Base-by-base conservation (phyloP, 202 grass and related monocot genomes). In the Elaeis oleifera region DNA sequence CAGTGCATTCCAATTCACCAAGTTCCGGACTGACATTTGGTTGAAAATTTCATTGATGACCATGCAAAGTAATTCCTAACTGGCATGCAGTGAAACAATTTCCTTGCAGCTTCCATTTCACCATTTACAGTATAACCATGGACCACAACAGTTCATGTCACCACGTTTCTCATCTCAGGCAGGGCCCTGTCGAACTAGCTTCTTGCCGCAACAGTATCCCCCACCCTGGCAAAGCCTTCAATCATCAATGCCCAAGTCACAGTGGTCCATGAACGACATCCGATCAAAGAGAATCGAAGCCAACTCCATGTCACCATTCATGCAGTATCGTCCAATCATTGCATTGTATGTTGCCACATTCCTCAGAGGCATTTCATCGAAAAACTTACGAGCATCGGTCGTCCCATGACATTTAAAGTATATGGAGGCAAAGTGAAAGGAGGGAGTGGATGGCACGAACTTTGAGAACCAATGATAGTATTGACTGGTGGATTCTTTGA, bases 1-100 rank as follows among this genome's bases (percentile, higher is more conserved):
- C 56, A 83, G n/a, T 5, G 51, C 19, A 22, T 84, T 78, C 80
- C 88, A 92, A 70, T 79, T 78, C 72, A 92, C 84, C 68, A 81
- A 70, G 65, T 81, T 81, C 7, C 49, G 71, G 18, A 62, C 69
- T 0, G 75, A 83, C 2, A 82, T 78, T 44, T 53, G 61, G 23
- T 84, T 74, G 3, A 80, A 87, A 39, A 87, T 6, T 60, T 75
- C 78, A 89, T 75, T 8, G 75, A 78, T n/a, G 81, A 78, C 86
- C 74, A 83, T 7, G 72, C 79, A 15, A 91, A 86, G 18, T 57
- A 63, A 29, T 78, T 87, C 73, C 69, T 70, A 1, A 24, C 39
- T 0, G 81, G 81, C 80, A 84, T 84, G 32, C 25, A 17, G 23
- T 82, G 62, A 25, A 94, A 85, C 64, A 94, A 5, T 56, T 84